Base-by-base conservation (phyloP, 2,329 filamentous ascomycete species). In the Onygenales sp. region DNA sequence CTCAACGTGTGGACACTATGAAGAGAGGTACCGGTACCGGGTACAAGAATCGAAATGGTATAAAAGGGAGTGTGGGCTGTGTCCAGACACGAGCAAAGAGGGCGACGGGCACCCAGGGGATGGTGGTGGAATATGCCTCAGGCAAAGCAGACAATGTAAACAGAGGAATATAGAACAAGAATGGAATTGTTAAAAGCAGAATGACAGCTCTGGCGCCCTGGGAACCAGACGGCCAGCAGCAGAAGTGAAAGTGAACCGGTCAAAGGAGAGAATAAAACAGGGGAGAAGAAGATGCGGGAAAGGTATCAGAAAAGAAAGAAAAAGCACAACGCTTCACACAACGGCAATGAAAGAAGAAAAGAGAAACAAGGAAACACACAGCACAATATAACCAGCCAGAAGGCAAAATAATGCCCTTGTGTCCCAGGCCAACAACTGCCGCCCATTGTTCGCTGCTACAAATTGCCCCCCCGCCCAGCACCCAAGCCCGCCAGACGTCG, bases 11-110 rank as follows among this genome's bases (percentile, higher is more conserved):
- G 27, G 42, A 47, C 43, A 32, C 42, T 11, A n/a, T 10, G 31
- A 32, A 49, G 14, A 17, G 11, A 45, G 44, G 46, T 9, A 47
- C 42, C 21, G 32, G 37, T 32, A 56, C 45, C 6, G 39, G 34
- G 17, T 48, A 53, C 17, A 54, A 44, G 49, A 53, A 52, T 50
- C 42, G 27, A 46, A 43, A 27, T 27, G 45, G 49, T 49, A 46
- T 21, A 33, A 10, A 37, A 48, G 14, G 14, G 27, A 37, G 21
- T 27, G 21, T 6, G 11, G 21, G 11, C 9, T 6, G 34, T 31
- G 34, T 31, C 46, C 46, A 49, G 34, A 14, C 34, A 32, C 46
- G 31, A 37, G 34, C 6, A 48, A 48, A 27, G 21, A 27, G 21
- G 21, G 21, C 21, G 21, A 27, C 21, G 21, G 1, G 21, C 21